Evolutionary conservation across 495 filamentous ascomycete species (phyloP), one percentile per base, ranked within the genome.

Genomic region (Geopyxis carbonaria): DNA sequence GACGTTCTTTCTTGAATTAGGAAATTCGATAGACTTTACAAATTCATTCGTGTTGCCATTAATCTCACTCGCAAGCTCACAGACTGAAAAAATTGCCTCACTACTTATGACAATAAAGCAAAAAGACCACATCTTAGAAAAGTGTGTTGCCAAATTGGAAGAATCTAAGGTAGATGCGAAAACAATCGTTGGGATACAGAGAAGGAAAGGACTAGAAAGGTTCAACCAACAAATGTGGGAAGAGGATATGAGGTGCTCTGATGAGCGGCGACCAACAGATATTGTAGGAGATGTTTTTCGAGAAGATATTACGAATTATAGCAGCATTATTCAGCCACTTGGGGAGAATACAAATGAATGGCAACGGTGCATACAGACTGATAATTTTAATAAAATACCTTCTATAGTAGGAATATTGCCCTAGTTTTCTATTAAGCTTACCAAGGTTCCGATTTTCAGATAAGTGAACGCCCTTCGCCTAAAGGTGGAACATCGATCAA

Each of bases 41-140:
- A 66, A 61, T 15, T 64, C 76, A 20, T 62, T 93, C 9, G 63
- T 82, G 14, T 50, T 89, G 16, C 84, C 84, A 21, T 58, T 86
- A 25, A 70, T 69, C 42, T 63, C 63, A 44, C 56, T 47, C 33
- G 66, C 67, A 36, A 63, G 56, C 39, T 57, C 55, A 40, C 69
- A 69, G 57, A 65, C 67, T 31, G 57, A 60, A 6, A 16, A 11
- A 19, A 14, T 41, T 33, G 3, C 10, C 4, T 60, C 62, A 21
- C 66, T 93, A 1, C 47, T 76, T 18, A 55, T 65, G 5, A 63
- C 65, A 18, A 50, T 93, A 7, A 66, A 64, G 42, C 74, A 85
- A 23, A 93, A 93, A 58, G 85, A 93, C 56, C 69, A 63, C 47
- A 68, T 82, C 13, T 80, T 93, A 41, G 62, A 65, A 13, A 80